Evolutionary conservation across 2,329 filamentous ascomycete genomes (phyloP), one percentile per base, ranked within the genome.

Genomic region (Sclerotinia nivalis): DNA sequence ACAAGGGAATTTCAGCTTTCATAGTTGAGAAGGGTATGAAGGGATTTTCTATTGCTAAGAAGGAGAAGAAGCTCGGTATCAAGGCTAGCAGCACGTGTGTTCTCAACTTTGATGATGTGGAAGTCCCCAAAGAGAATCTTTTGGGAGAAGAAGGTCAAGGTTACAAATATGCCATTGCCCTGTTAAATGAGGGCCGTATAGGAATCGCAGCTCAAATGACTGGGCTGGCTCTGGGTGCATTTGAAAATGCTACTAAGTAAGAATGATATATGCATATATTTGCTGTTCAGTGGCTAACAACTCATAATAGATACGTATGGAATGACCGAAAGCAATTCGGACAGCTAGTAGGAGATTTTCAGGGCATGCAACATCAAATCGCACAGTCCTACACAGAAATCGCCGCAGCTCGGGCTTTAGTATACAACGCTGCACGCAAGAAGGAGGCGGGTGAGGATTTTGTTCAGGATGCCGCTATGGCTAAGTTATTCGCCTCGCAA

Each of bases 11-110:
- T 81, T 94, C 93, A 2, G 96, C 96, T 66, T 99, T 99, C 80
- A 84, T 99, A 72, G 90, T 98, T 55, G 94, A 97, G 82, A 97
- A 97, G 85, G 90, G 86, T 77, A 92, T 88, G 64, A 89, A 91
- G 69, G 96, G 96, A 47, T 97, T 99, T 85, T 90, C 88, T 72
- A 96, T 99, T 78, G 93, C 96, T 54, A 99, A 99, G 88, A 99
- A 99, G 86, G 96, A 99, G 86, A 98, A 98, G 91, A 99, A 99
- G 86, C 89, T 99, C 62, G 96, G 96, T 71, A 99, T 99, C 83
- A 91, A 88, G 78, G 96, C 96, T 68, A 96, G 92, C 83, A 96
- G 92, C 83, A 99, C 96, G 45, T 99, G 96, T 82, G 95, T 97
- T 73, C 86, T 99, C 80, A 98, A 93, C 86, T 97, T 99, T 77